Evolutionary conservation across 257 asterid genomes (phyloP), one percentile per base, ranked within the genome.

Genomic region (Rhazya stricta): DNA sequence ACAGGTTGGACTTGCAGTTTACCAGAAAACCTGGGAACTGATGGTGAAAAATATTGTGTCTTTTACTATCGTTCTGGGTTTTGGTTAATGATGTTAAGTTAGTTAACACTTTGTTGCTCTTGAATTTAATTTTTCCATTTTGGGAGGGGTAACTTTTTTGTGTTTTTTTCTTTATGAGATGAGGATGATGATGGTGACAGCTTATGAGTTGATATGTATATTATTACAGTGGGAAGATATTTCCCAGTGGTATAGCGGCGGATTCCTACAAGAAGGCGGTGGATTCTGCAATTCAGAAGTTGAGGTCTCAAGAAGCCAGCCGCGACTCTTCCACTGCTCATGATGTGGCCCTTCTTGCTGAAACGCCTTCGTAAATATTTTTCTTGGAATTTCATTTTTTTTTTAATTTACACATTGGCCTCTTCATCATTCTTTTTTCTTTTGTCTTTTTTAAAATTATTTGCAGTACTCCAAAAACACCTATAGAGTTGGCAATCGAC

Each of bases 401-500:
- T 29, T 56, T 8, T 39, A 46, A 46, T 29, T 21, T 0, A 9
- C n/a, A n/a, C n/a, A n/a, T n/a, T n/a, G n/a, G n/a, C n/a, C n/a
- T n/a, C n/a, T n/a, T n/a, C n/a, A n/a, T n/a, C n/a, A n/a, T n/a
- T n/a, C n/a, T n/a, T n/a, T n/a, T n/a, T n/a, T n/a, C n/a, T n/a
- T n/a, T n/a, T n/a, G n/a, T n/a, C n/a, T n/a, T n/a, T n/a, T n/a
- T n/a, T n/a, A n/a, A n/a, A n/a, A n/a, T n/a, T n/a, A 29, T 29
- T 57, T 9, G 69, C 88, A 91, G 96, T 37, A 81, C 75, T 56
- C 96, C 97, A 30, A 88, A 85, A 80, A 91, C 92, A 50, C 98
- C 98, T 13, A 87, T 93, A 51, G 98, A 93, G 84, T 87, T 91
- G 81, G 98, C 98, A 30, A 93, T 93, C 77, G 98, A 93, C 88